Evolutionary conservation across 2,329 filamentous ascomycete species (phyloP), one percentile per base, ranked within the genome.

Genomic region (Talaromyces sp.): DNA sequence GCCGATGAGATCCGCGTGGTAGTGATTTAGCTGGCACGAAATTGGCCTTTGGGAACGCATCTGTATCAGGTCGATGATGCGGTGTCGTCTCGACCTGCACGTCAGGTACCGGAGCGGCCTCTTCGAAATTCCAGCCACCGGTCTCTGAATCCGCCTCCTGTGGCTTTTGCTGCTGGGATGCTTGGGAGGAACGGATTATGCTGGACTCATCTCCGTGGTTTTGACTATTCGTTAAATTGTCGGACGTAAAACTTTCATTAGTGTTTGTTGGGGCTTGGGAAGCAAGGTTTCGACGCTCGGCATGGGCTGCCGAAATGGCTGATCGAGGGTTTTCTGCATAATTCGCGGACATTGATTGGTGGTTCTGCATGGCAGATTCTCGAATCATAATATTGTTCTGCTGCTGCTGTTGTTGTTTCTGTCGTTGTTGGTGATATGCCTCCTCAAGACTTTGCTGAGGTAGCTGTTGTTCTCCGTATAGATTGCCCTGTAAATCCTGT

Each of bases 41-140:
- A 66, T 87, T 92, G 50, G 93, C 90, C 54, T 87, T 89, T 0
- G 94, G 93, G 68, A 98, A 98, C 4, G 87, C 85, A 76, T 97
- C 94, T 0, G 89, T 95, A 73, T 97, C 94, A 1, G 92, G 93
- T 67, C 93, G 80, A 67, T 86, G 81, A 11, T 88, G 79, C 76
- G 89, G 69, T 72, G 82, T 80, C 1, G 81, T 72, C 62, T 79
- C 79, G 69, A 73, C 31, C 74, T 77, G 68, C 1, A 73, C 69
- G 58, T 76, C 76, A 47, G 60, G 14, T 7, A 54, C 27, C 2
- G 91, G 89, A 0, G 86, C 79, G 61, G 80, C 72, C n/a, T 97
- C 93, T 62, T 94, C 92, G 70, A 99, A 99, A 73, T 96, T 93
- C 95, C 95, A 99, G 9, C 86, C 91, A 72, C 97, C 93, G 3